phyloP scores from a whole-genome alignment of 2,329 filamentous ascomycete species.

The Curvularia eragrostidis region DNA sequence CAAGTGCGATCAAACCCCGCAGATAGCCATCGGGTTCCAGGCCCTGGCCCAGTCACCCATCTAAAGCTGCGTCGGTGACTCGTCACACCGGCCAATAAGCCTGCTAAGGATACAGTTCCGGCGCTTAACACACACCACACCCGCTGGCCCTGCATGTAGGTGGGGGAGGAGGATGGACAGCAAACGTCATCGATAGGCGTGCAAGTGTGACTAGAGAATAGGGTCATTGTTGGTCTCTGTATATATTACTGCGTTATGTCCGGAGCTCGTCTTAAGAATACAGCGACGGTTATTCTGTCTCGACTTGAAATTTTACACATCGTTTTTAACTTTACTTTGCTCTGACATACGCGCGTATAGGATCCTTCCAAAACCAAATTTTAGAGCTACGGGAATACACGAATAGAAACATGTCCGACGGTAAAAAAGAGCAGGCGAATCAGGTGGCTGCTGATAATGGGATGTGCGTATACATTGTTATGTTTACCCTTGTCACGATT shows the following conservation, averaged over 20 bases:
- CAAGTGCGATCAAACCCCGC: background rate
- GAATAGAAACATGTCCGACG: conserved; percentile 24
- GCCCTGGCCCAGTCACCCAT: background rate
- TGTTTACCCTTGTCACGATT: no score
- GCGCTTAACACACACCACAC: background rate
- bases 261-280: background rate
- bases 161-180: background rate
- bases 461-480: conserved; percentile 13
- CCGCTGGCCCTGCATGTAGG: background rate
- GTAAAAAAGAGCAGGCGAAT: conserved; percentile 29
- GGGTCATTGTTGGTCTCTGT: conserved; percentile 1
- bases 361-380: background rate
- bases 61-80: background rate
- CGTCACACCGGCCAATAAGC: conserved; percentile 5
- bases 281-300: background rate
- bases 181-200: conserved; percentile 16
- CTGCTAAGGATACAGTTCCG: conserved; percentile 5
- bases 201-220: background rate
- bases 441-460: conserved; percentile 25
- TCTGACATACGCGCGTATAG: background rate
- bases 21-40: background rate
- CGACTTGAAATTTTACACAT: background rate
- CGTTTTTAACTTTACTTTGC: background rate
- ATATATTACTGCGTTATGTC: background rate
- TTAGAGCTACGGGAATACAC: background rate